Base-by-base conservation (phyloP, 148 eudicot species). In the Rhododendron griersonianum region DNA sequence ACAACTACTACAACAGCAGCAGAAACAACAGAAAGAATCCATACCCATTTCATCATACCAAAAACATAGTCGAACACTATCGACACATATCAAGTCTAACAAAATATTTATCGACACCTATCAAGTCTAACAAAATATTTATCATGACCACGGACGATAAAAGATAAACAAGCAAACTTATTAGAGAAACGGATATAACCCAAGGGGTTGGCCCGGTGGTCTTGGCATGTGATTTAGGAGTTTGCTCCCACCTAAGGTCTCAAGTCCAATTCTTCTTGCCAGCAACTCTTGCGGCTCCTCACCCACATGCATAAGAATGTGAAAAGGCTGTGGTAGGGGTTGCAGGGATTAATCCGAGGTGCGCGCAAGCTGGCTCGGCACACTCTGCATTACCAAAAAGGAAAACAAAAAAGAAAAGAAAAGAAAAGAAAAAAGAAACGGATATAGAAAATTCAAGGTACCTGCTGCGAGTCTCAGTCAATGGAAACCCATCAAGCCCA, bases 381-480 rank as follows among this genome's bases (percentile, higher is more conserved):
- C 18, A 3, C 16, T 13, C 11, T 47, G 50, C 50, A 47, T 47
- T 47, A 47, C 50, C 50, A 9, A 47, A 47, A 7, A 47, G 50
- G 11, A 0, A 47, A 47, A 47, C 8, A 9, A 0, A 8, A 8
- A 9, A 48, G 2, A 37, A 47, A 45, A 9, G 0, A 8, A 8
- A 9, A 48, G 2, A 37, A 41, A 41, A 51, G 14, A 13, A 51
- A 51, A 2, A 51, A 39, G 51, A 37, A 77, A 87, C 23, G 30
- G 44, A 67, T 79, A 74, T 75, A 84, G 55, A 30, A 80, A 55
- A 45, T 76, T 13, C 9, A 21, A 76, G 35, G 25, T 86, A 92
- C 93, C 96, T 91, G 80, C 87, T 83, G 28, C 87, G 85, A 87
- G 80, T 83, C 47, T 85, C 79, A 83, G 84, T 87, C 39, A 73